phyloP scores from a whole-genome alignment of 805 yeast species.

The Torulaspora quercuum region DNA sequence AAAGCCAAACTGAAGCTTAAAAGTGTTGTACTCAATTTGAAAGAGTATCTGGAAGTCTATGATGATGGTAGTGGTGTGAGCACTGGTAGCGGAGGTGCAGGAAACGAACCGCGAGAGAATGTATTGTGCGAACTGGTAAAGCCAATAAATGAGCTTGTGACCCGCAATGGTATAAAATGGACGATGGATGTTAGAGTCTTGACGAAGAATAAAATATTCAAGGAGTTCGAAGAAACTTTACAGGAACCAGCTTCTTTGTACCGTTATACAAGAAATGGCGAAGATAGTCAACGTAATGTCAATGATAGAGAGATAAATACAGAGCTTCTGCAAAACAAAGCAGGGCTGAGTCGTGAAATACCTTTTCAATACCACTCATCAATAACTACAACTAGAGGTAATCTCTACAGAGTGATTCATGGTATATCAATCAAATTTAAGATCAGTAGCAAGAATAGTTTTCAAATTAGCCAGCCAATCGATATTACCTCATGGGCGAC shows the following conservation, averaged over 20 bases:
- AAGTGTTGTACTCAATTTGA: conserved; percentile 45
- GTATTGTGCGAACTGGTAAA: conserved; percentile 38
- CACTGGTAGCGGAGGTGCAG: conserved; percentile 28
- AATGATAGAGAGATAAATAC: conserved; percentile 18
- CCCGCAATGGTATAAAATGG: conserved; percentile 31
- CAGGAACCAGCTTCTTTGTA: conserved; percentile 31
- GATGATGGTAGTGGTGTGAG: conserved; percentile 40
- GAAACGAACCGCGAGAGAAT: conserved; percentile 42
- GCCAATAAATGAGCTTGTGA: conserved; percentile 30
- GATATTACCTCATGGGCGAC: conserved; percentile 54
- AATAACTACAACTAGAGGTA: conserved; percentile 47
- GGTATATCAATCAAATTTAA: conserved; percentile 50
- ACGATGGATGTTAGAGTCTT: conserved; percentile 26
- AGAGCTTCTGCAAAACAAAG: conserved; percentile 33
- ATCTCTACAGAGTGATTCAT: conserved; percentile 50
- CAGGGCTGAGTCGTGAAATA: conserved; percentile 19
- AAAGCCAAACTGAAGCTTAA: conserved; percentile 41
- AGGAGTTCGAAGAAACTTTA: conserved; percentile 35
- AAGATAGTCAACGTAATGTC: conserved; percentile 1
- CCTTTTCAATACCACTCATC: conserved; percentile 46
- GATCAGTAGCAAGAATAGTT: conserved; percentile 47
- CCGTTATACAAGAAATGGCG: conserved; percentile 9
- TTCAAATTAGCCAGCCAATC: conserved; percentile 49
- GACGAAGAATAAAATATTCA: conserved; percentile 30
- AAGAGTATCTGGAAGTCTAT: conserved; percentile 52